These are phyloP conservation scores for Sindora glabra DNA, from an alignment of 306 rosid species.

Conservation along the genomic window DNA sequence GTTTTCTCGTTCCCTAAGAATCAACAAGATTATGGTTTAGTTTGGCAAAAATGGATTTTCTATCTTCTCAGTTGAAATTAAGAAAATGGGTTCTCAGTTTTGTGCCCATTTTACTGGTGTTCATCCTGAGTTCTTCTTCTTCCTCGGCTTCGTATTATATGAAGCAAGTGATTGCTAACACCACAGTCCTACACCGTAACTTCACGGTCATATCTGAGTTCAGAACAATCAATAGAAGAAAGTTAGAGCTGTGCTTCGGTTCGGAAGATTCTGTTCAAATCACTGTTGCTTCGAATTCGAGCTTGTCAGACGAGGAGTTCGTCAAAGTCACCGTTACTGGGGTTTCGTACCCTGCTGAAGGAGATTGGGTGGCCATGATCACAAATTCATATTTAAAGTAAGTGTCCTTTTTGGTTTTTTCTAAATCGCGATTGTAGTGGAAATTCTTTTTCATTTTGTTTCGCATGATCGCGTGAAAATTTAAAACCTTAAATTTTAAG, in stretches of 20 bases:
- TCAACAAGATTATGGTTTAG: neutral
- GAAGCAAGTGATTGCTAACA: constrained; percentile 20
- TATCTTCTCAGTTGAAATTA: constrained; percentile 18
- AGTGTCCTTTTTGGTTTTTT: no score
- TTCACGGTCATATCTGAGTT: constrained; percentile 65
- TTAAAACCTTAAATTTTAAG: no score
- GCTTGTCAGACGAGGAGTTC: constrained; percentile 40
- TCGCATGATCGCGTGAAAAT: no score
- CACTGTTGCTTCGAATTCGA: constrained; percentile 17
- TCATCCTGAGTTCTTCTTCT: neutral
- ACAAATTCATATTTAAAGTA: constrained; percentile 72
- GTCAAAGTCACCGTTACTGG: constrained; percentile 56
- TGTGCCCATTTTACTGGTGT: neutral
- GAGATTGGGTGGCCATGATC: constrained; percentile 82
- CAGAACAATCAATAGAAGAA: constrained; percentile 50
- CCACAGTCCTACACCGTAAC: constrained; percentile 35
- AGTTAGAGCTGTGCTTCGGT: constrained; percentile 25
- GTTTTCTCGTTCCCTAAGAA: neutral
- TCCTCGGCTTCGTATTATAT: constrained; percentile 6
- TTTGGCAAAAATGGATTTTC: neutral
- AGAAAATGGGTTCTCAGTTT: constrained; percentile 2
- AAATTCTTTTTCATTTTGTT: no score
- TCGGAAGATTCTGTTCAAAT: constrained; percentile 24
- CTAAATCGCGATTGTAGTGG: no score
- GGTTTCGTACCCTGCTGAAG: constrained; percentile 29